phyloP scores from a whole-genome alignment of 2,329 filamentous ascomycete species.

The Malbranchea cinnamomea region DNA sequence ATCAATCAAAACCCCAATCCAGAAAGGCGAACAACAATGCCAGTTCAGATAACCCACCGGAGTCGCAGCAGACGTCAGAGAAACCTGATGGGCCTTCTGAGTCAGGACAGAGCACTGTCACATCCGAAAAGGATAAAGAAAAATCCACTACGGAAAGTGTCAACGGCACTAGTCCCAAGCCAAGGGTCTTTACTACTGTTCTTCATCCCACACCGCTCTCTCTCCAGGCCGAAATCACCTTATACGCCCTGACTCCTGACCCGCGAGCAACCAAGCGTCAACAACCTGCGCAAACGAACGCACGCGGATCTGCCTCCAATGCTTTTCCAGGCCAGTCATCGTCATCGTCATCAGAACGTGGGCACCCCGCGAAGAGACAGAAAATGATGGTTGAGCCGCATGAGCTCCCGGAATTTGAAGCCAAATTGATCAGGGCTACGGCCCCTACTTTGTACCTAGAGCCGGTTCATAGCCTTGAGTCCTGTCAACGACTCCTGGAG shows the following conservation, averaged over 20 bases:
- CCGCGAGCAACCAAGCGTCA: constrained; percentile 34
- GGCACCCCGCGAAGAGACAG: constrained; percentile 45
- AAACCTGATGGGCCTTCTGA: constrained; percentile 1
- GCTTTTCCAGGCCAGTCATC: constrained; percentile 28
- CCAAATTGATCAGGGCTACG: constrained; percentile 58
- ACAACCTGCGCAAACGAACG: constrained; percentile 27
- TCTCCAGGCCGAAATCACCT: constrained; percentile 57
- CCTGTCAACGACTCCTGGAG: constrained; percentile 58
- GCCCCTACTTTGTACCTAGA: constrained; percentile 63
- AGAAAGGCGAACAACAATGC: constrained; percentile 35
- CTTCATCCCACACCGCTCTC: constrained; percentile 71
- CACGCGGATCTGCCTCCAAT: constrained; percentile 27
- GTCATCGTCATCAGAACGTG: constrained; percentile 43
- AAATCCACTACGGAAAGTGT: constrained; percentile 39
- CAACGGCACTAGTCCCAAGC: constrained; percentile 35
- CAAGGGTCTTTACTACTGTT: constrained; percentile 61
- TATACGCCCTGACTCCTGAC: constrained; percentile 59
- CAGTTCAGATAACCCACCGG: constrained; percentile 1
- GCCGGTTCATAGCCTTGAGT: constrained; percentile 52
- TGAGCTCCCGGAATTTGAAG: constrained; percentile 61
- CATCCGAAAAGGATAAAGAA: constrained; percentile 39
- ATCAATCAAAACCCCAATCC: too few relatives aligned
- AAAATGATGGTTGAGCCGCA: constrained; percentile 67
- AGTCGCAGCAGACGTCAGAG: background rate
- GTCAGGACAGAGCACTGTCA: constrained; percentile 13